A percentile compares a stretch with the other conserved stretches of the same genome.
These are phyloP conservation scores for Penicillium angulare DNA, from an alignment of 495 filamentous ascomycete species.

Conservation along the genomic window DNA sequence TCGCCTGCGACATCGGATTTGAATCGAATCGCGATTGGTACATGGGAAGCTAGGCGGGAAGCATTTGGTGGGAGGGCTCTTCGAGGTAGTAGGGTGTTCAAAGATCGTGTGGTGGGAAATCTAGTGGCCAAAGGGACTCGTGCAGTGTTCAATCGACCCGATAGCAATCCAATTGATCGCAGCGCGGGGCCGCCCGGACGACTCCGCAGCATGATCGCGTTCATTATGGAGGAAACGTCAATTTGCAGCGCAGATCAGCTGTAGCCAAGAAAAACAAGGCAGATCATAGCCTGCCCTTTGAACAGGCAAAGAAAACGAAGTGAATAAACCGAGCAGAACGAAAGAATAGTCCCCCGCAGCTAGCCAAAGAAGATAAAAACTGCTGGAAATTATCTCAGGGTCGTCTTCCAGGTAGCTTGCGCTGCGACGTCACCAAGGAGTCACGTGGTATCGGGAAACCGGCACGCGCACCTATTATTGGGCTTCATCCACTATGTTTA, in stretches of 20 bases:
- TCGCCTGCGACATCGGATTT: constrained; percentile 27
- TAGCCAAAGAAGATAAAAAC: not conserved
- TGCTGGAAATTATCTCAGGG: not conserved
- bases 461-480: constrained; percentile 8
- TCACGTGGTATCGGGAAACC: constrained; percentile 22
- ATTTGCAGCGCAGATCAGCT: constrained; percentile 16
- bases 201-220: constrained; percentile 38
- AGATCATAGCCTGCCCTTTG: constrained; percentile 9
- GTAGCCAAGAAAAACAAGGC: constrained; percentile 11
- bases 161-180: constrained; percentile 30
- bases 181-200: constrained; percentile 33
- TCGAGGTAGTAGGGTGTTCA: constrained; percentile 23
- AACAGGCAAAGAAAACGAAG: constrained; percentile 6
- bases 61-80: constrained; percentile 25
- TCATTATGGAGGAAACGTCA: constrained; percentile 28
- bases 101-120: constrained; percentile 15
- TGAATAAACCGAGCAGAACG: not conserved
- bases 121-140: constrained; percentile 9
- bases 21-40: constrained; percentile 21
- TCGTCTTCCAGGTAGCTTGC: not conserved
- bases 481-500: not conserved
- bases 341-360: constrained; percentile 4
- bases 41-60: constrained; percentile 15
- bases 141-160: constrained; percentile 20
- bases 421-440: constrained; percentile 17